Evolutionary conservation across 805 yeast genomes (phyloP).

Genomic region (Helenozyma rhizophorensis): DNA sequence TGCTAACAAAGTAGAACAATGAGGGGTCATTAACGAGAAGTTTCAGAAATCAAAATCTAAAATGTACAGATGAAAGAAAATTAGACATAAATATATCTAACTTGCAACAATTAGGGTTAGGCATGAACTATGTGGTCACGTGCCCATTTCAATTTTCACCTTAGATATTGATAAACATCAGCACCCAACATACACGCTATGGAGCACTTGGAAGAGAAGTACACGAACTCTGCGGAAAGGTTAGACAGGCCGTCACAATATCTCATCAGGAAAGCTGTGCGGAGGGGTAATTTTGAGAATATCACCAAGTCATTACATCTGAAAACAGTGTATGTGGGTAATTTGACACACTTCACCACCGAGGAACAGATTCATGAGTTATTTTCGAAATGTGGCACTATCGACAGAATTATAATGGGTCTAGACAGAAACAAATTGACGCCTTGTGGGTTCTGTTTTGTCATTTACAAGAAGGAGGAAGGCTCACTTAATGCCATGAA

Average conservation of each 20-base stretch:
- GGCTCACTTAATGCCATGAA: slow-evolving; percentile 82
- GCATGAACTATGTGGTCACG: too few relatives aligned
- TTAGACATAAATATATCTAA: too few relatives aligned
- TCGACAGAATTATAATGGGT: slow-evolving; percentile 87
- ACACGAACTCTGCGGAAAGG: slow-evolving; percentile 60
- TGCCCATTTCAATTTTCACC: too few relatives aligned
- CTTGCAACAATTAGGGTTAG: too few relatives aligned
- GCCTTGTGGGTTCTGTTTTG: slow-evolving; percentile 96
- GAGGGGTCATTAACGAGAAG: too few relatives aligned
- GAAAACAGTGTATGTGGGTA: slow-evolving; percentile 86
- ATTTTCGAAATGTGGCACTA: slow-evolving; percentile 76
- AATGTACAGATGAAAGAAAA: too few relatives aligned
- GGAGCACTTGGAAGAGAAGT: slow-evolving; percentile 42
- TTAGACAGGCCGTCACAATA: slow-evolving; percentile 71
- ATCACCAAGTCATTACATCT: slow-evolving; percentile 62
- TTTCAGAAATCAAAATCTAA: too few relatives aligned
- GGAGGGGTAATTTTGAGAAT: slow-evolving; percentile 50
- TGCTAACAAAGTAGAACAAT: too few relatives aligned
- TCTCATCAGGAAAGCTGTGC: slow-evolving; percentile 60
- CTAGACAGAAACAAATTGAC: slow-evolving; percentile 84
- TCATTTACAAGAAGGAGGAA: slow-evolving; percentile 62
- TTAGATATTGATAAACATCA: too few relatives aligned
- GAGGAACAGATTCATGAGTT: slow-evolving; percentile 93
- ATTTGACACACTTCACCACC: slow-evolving; percentile 82
- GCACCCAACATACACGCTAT: too few relatives aligned